A percentile compares a stretch with the other conserved stretches of the same genome.
phyloP scores from a whole-genome alignment of 805 yeast species.

The Teunomyces kruisii region DNA sequence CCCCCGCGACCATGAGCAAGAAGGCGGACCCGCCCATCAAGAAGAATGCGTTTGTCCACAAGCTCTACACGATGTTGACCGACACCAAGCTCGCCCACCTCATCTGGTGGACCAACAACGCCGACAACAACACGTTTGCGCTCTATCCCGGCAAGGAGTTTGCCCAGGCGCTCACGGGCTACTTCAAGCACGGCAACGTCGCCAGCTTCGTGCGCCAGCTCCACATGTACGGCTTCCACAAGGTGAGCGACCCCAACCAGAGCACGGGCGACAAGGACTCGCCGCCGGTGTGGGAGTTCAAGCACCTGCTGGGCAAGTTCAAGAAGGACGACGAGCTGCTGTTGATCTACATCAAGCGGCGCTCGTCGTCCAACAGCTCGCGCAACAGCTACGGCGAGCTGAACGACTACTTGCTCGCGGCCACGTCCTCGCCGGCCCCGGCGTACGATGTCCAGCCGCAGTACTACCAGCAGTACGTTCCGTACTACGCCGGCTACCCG shows the following conservation, averaged over 20 bases:
- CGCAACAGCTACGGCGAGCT: constrained; percentile 12
- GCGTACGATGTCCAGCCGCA: constrained; percentile 4
- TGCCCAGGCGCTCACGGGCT: constrained; percentile 59
- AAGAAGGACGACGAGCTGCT: constrained; percentile 47
- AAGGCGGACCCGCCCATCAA: constrained; percentile 35
- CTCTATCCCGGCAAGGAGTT: constrained; percentile 65
- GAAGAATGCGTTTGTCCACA: constrained; percentile 60
- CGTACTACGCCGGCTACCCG: constrained; percentile 6
- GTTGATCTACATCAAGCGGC: constrained; percentile 47
- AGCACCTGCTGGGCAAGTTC: constrained; percentile 52
- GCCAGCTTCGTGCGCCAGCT: constrained; percentile 91
- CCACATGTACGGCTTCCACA: constrained; percentile 96
- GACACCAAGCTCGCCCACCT: constrained; percentile 34
- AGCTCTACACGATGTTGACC: constrained; percentile 39
- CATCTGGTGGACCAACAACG: constrained; percentile 47
- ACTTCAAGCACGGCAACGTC: constrained; percentile 92
- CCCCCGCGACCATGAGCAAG: constrained; percentile 18
- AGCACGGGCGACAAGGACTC: constrained; percentile 16
- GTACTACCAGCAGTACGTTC: constrained; percentile 5
- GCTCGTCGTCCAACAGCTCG: constrained; percentile 40
- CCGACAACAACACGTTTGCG: constrained; percentile 56
- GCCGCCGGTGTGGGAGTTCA: constrained; percentile 54
- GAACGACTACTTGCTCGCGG: constrained; percentile 8
- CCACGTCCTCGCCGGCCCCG: constrained; percentile 8
- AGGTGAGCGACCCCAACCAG: constrained; percentile 51